Conservation (phyloP, 768 basidiomycete genomes). For the Paxillus involutus region DNA sequence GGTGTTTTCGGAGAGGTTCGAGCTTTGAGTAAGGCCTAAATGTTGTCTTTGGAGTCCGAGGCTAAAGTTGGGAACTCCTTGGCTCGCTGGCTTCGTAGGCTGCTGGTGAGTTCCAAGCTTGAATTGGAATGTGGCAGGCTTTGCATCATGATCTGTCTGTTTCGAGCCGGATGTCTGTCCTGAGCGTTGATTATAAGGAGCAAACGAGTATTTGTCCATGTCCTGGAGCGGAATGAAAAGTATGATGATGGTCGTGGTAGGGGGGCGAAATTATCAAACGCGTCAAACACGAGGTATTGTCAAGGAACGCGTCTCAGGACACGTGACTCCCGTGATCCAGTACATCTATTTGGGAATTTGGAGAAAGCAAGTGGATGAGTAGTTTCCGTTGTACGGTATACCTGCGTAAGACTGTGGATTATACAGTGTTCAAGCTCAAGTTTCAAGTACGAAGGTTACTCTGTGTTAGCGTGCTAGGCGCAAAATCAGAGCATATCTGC, state of each 20-base stretch:
- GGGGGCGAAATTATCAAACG: neutral
- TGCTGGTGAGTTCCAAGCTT: slow-evolving; percentile 15
- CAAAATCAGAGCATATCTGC: too few relatives aligned
- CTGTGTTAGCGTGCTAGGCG: too few relatives aligned
- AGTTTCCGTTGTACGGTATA: too few relatives aligned
- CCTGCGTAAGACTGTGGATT: too few relatives aligned
- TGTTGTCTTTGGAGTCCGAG: slow-evolving; percentile 8
- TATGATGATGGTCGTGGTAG: slow-evolving; percentile 1
- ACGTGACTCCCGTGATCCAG: slow-evolving; percentile 11
- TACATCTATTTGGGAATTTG: too few relatives aligned
- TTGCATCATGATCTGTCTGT: neutral
- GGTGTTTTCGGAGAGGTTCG: slow-evolving; percentile 5
- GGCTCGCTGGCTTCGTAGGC: slow-evolving; percentile 6
- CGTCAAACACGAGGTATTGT: neutral
- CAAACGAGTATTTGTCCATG: neutral
- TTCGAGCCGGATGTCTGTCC: neutral
- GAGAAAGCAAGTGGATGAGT: too few relatives aligned
- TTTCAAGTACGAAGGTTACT: too few relatives aligned
- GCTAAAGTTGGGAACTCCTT: slow-evolving; percentile 2
- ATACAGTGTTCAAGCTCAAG: too few relatives aligned
- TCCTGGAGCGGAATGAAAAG: neutral
- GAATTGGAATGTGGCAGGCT: slow-evolving; percentile 12
- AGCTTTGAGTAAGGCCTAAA: slow-evolving; percentile 6
- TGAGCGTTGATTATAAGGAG: neutral
- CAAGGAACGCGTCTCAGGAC: slow-evolving; percentile 6